Conservation (phyloP, 2,329 filamentous ascomycete species). For the Chalaropsis ovoidea region DNA sequence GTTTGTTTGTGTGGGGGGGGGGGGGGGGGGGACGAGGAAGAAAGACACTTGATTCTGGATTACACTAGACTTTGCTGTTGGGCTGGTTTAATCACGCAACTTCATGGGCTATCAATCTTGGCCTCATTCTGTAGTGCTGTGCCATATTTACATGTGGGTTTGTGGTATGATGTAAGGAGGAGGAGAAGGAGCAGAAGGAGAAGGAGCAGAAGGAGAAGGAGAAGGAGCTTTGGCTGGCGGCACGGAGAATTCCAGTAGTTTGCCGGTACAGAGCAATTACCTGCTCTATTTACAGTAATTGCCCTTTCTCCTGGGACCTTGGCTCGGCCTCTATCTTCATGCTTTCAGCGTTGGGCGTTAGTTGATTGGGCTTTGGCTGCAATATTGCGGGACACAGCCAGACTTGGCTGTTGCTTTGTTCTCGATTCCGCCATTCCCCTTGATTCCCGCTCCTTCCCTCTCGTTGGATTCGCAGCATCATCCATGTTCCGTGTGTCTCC, state of each 20-base stretch:
- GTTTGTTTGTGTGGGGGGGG: too few species aligned
- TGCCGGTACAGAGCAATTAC: not conserved
- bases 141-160: not conserved
- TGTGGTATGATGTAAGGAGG: not conserved
- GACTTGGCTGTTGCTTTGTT: slow-evolving; percentile 1
- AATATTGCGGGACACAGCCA: not conserved
- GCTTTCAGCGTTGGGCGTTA: not conserved
- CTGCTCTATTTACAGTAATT: slow-evolving; percentile 2
- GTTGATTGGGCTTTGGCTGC: not conserved
- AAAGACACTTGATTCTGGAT: not conserved
- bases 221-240: not conserved
- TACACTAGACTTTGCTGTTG: not conserved
- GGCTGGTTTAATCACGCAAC: not conserved
- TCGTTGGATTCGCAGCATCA: not conserved
- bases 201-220: not conserved
- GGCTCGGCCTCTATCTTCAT: not conserved
- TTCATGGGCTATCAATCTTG: not conserved
- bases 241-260: slow-evolving; percentile 7
- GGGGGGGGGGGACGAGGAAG: not conserved
- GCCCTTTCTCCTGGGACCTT: not conserved
- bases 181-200: not conserved
- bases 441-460: not conserved
- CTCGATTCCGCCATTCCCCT: not conserved
- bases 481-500: slow-evolving; percentile 14
- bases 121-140: not conserved